Percentiles rank a stretch among this genome's conserved stretches.
Conservation (phyloP, 768 basidiomycete genomes). For the Termitomyces sp. region DNA sequence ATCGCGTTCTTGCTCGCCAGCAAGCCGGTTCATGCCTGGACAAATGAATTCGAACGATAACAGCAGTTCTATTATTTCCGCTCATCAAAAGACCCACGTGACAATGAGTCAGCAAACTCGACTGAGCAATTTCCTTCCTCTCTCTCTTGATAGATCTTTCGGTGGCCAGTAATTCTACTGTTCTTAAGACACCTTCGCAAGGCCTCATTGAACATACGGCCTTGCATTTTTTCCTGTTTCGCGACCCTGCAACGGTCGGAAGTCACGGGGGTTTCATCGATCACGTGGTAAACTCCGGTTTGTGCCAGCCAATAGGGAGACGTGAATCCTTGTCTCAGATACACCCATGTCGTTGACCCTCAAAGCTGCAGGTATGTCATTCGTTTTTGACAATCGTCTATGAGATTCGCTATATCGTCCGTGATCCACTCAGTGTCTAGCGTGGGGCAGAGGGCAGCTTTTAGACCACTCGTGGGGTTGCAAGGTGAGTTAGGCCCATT, state of each 20-base stretch:
- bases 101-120: background rate
- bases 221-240: background rate
- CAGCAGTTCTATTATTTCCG: background rate
- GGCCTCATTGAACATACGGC: background rate
- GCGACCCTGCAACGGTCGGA: background rate
- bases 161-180: background rate
- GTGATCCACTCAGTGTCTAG: conserved; percentile 22
- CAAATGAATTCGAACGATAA: background rate
- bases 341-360: conserved; percentile 44
- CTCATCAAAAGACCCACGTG: background rate
- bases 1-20: conserved; percentile 32
- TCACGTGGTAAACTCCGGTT: conserved; percentile 16
- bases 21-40: conserved; percentile 19
- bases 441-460: conserved; percentile 37
- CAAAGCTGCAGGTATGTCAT: conserved; percentile 30
- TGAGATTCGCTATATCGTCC: background rate
- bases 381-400: background rate
- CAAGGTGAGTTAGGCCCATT: conserved; percentile 26
- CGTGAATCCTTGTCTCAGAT: conserved; percentile 17
- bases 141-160: background rate
- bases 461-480: conserved; percentile 39
- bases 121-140: background rate
- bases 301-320: conserved; percentile 20
- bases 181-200: background rate
- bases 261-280: background rate